Evolutionary conservation across 768 basidiomycete species (phyloP).

Genomic region (Leccinum truebloodii): DNA sequence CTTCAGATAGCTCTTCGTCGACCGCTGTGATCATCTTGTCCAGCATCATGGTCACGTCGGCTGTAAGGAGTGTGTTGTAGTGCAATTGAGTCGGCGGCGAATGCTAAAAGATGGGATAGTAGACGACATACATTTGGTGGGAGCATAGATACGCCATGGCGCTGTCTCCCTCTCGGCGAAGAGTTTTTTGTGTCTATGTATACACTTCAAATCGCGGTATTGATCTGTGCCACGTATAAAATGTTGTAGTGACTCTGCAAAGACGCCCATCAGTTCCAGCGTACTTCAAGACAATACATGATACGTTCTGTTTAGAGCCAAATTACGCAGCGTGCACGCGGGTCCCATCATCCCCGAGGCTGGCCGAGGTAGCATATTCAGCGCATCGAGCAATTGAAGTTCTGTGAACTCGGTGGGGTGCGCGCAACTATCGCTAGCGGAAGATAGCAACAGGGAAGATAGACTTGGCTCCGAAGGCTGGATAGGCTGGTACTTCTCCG

Average conservation of each 20-base stretch:
- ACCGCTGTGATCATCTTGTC: not conserved
- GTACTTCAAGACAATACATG: not conserved
- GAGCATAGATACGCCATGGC: not conserved
- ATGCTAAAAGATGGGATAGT: not conserved
- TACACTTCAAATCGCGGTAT: not conserved
- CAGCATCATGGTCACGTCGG: not conserved
- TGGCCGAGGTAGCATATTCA: not conserved
- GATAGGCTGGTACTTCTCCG: not conserved
- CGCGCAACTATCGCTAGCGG: not conserved
- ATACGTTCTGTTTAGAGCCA: not conserved
- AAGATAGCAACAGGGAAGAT: not conserved
- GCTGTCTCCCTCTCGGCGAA: not conserved
- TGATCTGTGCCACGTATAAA: not conserved
- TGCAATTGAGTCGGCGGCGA: not conserved
- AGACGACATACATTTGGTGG: not conserved
- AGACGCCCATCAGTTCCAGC: not conserved
- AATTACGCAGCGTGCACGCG: not conserved
- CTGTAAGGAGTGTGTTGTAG: not conserved
- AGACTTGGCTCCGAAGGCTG: not conserved
- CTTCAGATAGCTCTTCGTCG: not conserved
- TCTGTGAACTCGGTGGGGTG: not conserved
- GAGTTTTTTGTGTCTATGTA: not conserved
- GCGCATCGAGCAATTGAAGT: not conserved
- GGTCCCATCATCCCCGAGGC: constrained; percentile 23
- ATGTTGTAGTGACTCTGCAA: not conserved